Base-by-base conservation (phyloP, 176 grass and related monocot genomes). In the Panicum miliaceum region DNA sequence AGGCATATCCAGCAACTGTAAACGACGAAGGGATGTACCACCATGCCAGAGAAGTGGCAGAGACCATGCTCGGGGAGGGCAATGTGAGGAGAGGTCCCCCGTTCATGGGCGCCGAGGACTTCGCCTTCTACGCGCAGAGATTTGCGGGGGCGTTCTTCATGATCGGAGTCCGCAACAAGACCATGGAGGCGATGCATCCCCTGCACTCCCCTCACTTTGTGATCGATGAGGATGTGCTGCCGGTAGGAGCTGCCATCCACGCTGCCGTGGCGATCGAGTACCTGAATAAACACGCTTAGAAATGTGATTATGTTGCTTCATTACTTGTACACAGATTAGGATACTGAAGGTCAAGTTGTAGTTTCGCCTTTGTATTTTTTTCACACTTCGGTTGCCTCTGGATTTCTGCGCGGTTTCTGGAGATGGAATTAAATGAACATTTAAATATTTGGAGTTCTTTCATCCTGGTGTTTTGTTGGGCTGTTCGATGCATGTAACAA, bases 181-280 rank as follows among this genome's bases (percentile, higher is more conserved):
- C 59, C 6, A 84, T 80, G 83, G 43, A 40, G 7, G 25, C 43
- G 4, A 22, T 34, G 27, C 40, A 89, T 53, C 64, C 81, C 6
- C 6, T 89, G 40, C 94, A 97, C 64, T 97, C 94, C 40, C 86
- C 94, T 5, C 75, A 91, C 77, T 93, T 97, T 40, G 80, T 83
- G 57, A 67, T 92, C 6, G 81, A 93, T 58, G 94, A 97, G 74
- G 77, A 84, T 5, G 84, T 53, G 54, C 83, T 97, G 34, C 81
- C 88, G 1, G 57, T 93, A 1, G 94, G 94, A 68, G 78, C 91
- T 11, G 94, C 91, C 22, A 32, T 97, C 4, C 94, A 93, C n/a
- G 84, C 94, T 54, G 75, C 89, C 0, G 88, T 93, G 27, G 86
- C 88, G 5, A 85, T 89, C 15, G 86, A 92, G n/a, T 96, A 89